Evolutionary conservation across 1,284 basidiomycete species (phyloP), one percentile per base, ranked within the genome.

Genomic region (Leccinum pseudoinsigne): DNA sequence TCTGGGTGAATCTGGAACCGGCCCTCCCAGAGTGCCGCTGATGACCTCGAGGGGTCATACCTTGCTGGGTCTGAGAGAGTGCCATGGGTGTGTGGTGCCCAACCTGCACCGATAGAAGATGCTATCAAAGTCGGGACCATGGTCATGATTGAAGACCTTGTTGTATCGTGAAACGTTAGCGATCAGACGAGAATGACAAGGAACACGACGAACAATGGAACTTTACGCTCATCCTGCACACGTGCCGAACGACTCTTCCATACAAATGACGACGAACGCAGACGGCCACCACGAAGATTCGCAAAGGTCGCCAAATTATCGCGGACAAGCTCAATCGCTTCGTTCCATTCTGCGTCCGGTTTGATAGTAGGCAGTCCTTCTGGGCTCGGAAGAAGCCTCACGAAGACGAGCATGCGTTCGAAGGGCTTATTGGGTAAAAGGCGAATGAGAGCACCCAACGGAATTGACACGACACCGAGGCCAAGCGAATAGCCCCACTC

Each of bases 401-500:
- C 54, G 64, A 79, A 77, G 70, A 88, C 85, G 75, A 98, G 87
- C 62, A 93, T 61, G 31, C 81, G 82, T 71, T 94, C 91, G 70
- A 95, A 86, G 0, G 94, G 94, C 51, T 72, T 84, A 66, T 92
- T 95, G 34, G 97, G 97, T 23, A 97, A 76, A 47, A 88, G 75
- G 45, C 97, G 92, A 68, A 97, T 85, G 63, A 97, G 72, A 40
- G 84, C 89, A 61, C 94, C 97, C 68, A 98, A 81, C 3, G 96
- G 97, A 65, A 98, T 86, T 9, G 97, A 91, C 57, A 95, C 84
- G 61, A 92, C 71, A 50, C 97, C 97, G 57, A 97, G 84, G 26
- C 92, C 88, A 59, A 99, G 80, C 1, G 93, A 93, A 98, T 94
- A 58, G 23, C 26, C 95, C 97, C 97, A 99, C 76, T 97, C 94